These are phyloP conservation scores for Hypoxylon rickii DNA, from an alignment of 495 filamentous ascomycete genomes.

Conservation along the genomic window DNA sequence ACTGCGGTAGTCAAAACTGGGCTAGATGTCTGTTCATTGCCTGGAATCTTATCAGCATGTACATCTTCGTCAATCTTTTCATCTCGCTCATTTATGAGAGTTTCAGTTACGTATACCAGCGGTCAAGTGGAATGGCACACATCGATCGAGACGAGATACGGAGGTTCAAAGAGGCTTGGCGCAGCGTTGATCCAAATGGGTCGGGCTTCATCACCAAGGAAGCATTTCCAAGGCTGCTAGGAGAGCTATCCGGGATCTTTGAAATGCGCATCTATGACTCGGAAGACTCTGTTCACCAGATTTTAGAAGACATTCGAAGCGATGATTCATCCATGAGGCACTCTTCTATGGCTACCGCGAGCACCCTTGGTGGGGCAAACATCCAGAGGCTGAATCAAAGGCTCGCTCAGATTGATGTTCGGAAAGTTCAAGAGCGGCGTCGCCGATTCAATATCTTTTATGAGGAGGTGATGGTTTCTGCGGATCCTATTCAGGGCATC, in stretches of 20 bases:
- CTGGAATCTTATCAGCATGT: conserved; percentile 99
- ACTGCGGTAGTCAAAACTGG: conserved; percentile 90
- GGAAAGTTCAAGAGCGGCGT: conserved; percentile 71
- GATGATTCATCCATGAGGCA: conserved; percentile 58
- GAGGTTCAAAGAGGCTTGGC: conserved; percentile 98
- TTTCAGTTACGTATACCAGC: conserved; percentile 98
- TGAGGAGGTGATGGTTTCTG: conserved; percentile 93
- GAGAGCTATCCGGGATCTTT: conserved; percentile 91
- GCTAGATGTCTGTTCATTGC: conserved; percentile 86
- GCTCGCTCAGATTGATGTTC: conserved; percentile 74
- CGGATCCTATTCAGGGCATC: conserved; percentile 84
- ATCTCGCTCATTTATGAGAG: conserved; percentile 99
- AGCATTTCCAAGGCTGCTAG: conserved; percentile 84
- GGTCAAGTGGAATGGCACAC: conserved; percentile 81
- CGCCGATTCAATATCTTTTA: conserved; percentile 88
- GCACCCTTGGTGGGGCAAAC: conserved; percentile 68
- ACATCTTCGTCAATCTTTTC: conserved; percentile 98
- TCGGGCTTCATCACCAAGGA: conserved; percentile 92
- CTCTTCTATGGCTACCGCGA: conserved; percentile 55
- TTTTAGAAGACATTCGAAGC: conserved; percentile 79
- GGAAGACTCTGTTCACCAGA: conserved; percentile 79
- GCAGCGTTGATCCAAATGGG: conserved; percentile 87
- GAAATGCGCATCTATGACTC: conserved; percentile 96
- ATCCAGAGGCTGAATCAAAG: conserved; percentile 74
- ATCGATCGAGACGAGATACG: conserved; percentile 91